These are phyloP conservation scores for Fraxinus americana DNA, from an alignment of 257 asterid genomes.

Conservation along the genomic window DNA sequence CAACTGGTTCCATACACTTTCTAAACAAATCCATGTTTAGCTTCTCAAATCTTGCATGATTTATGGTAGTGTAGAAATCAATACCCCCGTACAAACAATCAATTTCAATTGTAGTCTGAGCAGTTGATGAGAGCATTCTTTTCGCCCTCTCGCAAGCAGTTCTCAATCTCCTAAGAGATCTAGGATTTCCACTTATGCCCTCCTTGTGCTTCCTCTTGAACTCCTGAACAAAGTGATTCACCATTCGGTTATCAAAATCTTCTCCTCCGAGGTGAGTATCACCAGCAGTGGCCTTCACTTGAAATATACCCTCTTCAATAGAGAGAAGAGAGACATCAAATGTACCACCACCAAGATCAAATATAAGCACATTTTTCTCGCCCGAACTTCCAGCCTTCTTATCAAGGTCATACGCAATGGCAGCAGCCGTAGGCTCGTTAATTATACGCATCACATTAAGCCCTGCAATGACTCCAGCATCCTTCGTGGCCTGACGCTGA, in stretches of 20 bases:
- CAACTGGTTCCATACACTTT: neutral
- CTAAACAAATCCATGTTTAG: neutral
- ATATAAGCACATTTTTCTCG: neutral
- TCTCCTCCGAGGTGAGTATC: slow-evolving; percentile 2
- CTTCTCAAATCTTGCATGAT: neutral
- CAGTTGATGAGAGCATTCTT: neutral
- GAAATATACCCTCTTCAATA: neutral
- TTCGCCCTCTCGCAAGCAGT: slow-evolving; percentile 3
- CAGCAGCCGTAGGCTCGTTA: neutral
- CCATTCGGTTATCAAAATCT: neutral
- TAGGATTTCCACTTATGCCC: slow-evolving; percentile 4
- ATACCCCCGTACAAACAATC: slow-evolving; percentile 1
- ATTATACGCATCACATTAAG: neutral
- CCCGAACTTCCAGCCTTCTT: neutral
- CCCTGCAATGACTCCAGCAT: slow-evolving; percentile 2
- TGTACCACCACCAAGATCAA: slow-evolving; percentile 2
- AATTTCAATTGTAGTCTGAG: neutral
- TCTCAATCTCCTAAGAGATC: slow-evolving; percentile 3
- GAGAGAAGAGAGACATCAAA: slow-evolving; percentile 4
- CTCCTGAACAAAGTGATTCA: slow-evolving; percentile 4
- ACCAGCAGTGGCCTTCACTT: slow-evolving; percentile 8
- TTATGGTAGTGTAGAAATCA: slow-evolving; percentile 2
- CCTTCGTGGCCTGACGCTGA: slow-evolving; percentile 1
- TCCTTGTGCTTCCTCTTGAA: neutral
- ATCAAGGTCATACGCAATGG: neutral